Evolutionary conservation across 2,329 filamentous ascomycete species (phyloP), one percentile per base, ranked within the genome.

Genomic region (Penicillium nordicum): DNA sequence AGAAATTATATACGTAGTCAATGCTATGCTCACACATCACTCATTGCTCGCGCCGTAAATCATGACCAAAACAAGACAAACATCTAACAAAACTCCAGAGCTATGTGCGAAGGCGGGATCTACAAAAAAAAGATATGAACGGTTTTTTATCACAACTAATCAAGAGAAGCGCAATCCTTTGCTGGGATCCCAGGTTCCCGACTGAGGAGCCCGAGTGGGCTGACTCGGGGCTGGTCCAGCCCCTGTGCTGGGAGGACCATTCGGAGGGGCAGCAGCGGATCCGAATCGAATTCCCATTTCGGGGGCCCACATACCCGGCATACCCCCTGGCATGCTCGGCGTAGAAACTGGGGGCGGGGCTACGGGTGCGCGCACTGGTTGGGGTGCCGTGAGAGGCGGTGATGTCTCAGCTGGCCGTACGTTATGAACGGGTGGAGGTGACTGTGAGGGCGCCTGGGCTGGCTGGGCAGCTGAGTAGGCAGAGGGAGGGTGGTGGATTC

Each of bases 211-310:
- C 23, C 43, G 48, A 27, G 47, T 25, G 53, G 66, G 64, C 46
- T 63, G 52, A 30, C 55, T 29, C 50, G 51, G 50, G 23, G 62
- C 54, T 48, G 62, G 63, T 18, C 64, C 68, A 30, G 65, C 68
- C n/a, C 30, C 61, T 16, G 44, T 27, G 23, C 21, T 66, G 38
- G 70, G 60, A 21, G 62, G 57, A 27, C 56, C 63, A 18, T 64
- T 45, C 11, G 68, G 64, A 25, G 75, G 66, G 16, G 76, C 61
- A 4, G 76, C 81, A 5, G 61, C 64, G 5, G 63, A 62, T 1
- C 84, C 84, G 72, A 96, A 96, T 55, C 86, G 87, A 66, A 96
- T 94, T 0, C 88, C 89, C 80, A 90, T 87, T 2, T 88, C 86
- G 0, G 91, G 90, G 53, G 84, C 87, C 92, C 92, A 96, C 71